Percentiles rank a stretch among this genome's conserved stretches.
Conservation (phyloP, 345 rosid genomes). For the Hibiscus tridactylites region DNA sequence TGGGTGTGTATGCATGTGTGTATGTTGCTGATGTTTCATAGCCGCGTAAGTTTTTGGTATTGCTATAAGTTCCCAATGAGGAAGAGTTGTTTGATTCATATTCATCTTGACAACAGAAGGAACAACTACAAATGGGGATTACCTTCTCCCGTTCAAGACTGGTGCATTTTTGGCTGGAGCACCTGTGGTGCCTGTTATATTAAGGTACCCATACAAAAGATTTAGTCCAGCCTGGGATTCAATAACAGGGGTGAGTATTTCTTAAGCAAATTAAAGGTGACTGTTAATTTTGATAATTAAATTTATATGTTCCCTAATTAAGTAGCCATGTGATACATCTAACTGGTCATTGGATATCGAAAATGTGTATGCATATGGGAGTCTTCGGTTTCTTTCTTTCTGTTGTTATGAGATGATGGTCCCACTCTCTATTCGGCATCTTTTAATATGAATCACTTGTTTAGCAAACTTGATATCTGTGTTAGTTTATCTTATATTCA, state of each 20-base stretch:
- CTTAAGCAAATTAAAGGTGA: conserved; percentile 4
- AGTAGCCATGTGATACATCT: not conserved
- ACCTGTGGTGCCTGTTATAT: conserved; percentile 56
- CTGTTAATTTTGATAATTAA: not conserved
- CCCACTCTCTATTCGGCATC: not conserved
- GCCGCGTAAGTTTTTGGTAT: not conserved
- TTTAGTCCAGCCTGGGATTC: conserved; percentile 98
- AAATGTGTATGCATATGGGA: not conserved
- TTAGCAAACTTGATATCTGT: not conserved
- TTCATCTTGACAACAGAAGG: conserved; percentile 59
- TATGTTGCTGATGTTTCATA: not conserved
- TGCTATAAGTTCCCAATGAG: not conserved
- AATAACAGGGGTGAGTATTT: conserved; percentile 73
- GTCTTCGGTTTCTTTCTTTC: not conserved
- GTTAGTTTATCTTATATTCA: not conserved
- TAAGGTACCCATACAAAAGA: conserved; percentile 24
- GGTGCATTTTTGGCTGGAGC: conserved; percentile 89
- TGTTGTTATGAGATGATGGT: not conserved
- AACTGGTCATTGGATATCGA: not conserved
- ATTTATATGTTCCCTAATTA: not conserved
- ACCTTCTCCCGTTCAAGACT: conserved; percentile 86
- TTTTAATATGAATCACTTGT: not conserved
- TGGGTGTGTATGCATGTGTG: not conserved
- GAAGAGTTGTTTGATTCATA: conserved; percentile 8
- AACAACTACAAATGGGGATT: conserved; percentile 94